Evolutionary conservation across 768 basidiomycete genomes (phyloP), one percentile per base, ranked within the genome.

Genomic region (Tricholoma furcatifolium): DNA sequence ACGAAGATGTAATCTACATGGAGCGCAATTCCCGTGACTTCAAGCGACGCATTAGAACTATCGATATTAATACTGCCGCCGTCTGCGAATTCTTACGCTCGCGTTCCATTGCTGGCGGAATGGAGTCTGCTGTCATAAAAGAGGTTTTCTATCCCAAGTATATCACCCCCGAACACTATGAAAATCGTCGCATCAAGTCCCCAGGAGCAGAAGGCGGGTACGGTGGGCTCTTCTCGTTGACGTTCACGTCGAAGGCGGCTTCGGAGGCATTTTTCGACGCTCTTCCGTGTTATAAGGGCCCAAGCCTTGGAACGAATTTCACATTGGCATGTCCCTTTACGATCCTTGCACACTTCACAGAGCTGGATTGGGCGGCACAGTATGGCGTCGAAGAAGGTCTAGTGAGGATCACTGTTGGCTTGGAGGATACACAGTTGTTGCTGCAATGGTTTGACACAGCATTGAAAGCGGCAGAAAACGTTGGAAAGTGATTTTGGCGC

Each of bases 1-100:
- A 83, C 62, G 91, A 94, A 66, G 96, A 99, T 63, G 93, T 91
- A 38, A 83, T 98, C 51, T 96, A 85, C 76, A 90, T 99, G 89
- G 96, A 99, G 66, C 89, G 95, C 59, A 99, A 99, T 71, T 98
- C 96, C 15, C 91, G 96, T 46, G 87, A 97, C 71, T 98, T 96
- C 74, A 71, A 78, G 47, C 75, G 73, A 7, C 91, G 96, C 50
- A 79, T 93, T 59, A 75, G 75, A 50, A 66, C 74, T 48, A 92
- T 96, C 68, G 92, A 98, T 67, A 67, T 69, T 30, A 98, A 96
- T 67, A 76, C 95, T 3, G 85, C 92, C 65, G 81, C 80, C 40
- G 74, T 95, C 51, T 95, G 93, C 68, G 87, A 90, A 50, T 83
- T 87, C 65, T 75, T 99, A 24, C 79, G 75, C 35, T 75, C 81